Evolutionary conservation across 2,329 filamentous ascomycete genomes (phyloP), one percentile per base, ranked within the genome.

Genomic region (Zasmidium angulare): DNA sequence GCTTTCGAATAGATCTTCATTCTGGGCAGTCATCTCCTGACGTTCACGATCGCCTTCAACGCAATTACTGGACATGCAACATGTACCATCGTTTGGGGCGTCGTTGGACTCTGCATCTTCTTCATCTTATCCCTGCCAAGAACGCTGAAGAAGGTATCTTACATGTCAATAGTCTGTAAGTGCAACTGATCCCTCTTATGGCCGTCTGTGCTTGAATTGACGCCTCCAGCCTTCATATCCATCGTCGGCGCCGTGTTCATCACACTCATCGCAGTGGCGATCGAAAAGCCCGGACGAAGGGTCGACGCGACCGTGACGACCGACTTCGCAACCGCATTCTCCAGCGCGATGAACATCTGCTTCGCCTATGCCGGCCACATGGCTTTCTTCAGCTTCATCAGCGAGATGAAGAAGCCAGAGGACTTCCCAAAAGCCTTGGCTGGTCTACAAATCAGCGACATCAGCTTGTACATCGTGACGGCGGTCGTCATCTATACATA

Each of bases 1-100:
- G 24, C 11, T 46, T 23, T 29, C 6, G 59, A 29, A 73, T 76
- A 90, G 31, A 76, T 88, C 55, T 89, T 91, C 75, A 82, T 88
- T 65, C 86, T 88, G 72, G 86, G 83, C 40, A 88, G 86, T 20
- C 89, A 91, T 74, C 79, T 88, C 46, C 76, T 90, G 60, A 89
- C 86, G 0, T 89, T 88, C 63, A 83, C 82, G 19, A 88, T 91
- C 67, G 87, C 87, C 57, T 82, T 90, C 73, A 86, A 86, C 66
- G 85, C 81, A 53, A 78, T 91, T 55, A 86, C 85, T 3, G 73
- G 83, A 2, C 81, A 88, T 61, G 83, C 79, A 0, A 80, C 82
- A 0, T 90, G 88, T 72, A 87, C 86, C 1, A 84, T 89, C 55
- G 78, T 86, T 0, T 89, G 85, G 76, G 83, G 81, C 1, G 77